phyloP scores from a whole-genome alignment of 768 basidiomycete species.

The Tubosaeta brunneosetosa region DNA sequence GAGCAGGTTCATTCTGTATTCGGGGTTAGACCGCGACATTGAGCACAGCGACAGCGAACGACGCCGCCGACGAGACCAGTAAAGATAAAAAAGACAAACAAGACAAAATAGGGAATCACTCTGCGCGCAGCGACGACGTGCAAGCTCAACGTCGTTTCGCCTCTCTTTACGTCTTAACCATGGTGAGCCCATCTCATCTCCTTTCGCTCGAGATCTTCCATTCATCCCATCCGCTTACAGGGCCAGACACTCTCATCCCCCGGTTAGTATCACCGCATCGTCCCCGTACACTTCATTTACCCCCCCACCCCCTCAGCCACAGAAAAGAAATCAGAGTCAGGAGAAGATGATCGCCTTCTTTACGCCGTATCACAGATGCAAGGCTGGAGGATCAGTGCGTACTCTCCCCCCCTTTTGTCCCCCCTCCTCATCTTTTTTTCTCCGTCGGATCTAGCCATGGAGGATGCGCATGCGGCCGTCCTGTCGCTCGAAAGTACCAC shows the following conservation, averaged over 20 bases:
- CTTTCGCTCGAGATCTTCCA: not conserved
- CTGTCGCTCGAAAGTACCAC: constrained; percentile 58
- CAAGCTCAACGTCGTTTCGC: not conserved
- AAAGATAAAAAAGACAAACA: constrained; percentile 24
- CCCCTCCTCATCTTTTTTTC: not conserved
- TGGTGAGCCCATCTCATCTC: constrained; percentile 21
- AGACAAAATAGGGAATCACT: constrained; percentile 28
- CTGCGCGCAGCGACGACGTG: constrained; percentile 1
- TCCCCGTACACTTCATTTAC: constrained; percentile 8
- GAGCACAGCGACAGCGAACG: not conserved
- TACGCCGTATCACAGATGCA: constrained; percentile 96
- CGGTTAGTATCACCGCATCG: constrained; percentile 40
- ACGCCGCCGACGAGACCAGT: not conserved
- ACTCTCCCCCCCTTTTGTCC: not conserved
- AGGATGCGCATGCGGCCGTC: constrained; percentile 84
- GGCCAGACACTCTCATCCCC: constrained; percentile 86
- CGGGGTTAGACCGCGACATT: not conserved
- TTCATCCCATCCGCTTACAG: constrained; percentile 34
- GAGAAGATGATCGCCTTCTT: constrained; percentile 61
- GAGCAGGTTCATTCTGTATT: not conserved
- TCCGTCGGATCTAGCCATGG: constrained; percentile 68
- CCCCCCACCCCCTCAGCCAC: constrained; percentile 48
- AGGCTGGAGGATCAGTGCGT: constrained; percentile 97
- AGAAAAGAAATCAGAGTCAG: constrained; percentile 72
- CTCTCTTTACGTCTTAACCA: constrained; percentile 27